Evolutionary conservation across 345 rosid genomes (phyloP), one percentile per base, ranked within the genome.

Genomic region (Pelargonium nanum): DNA sequence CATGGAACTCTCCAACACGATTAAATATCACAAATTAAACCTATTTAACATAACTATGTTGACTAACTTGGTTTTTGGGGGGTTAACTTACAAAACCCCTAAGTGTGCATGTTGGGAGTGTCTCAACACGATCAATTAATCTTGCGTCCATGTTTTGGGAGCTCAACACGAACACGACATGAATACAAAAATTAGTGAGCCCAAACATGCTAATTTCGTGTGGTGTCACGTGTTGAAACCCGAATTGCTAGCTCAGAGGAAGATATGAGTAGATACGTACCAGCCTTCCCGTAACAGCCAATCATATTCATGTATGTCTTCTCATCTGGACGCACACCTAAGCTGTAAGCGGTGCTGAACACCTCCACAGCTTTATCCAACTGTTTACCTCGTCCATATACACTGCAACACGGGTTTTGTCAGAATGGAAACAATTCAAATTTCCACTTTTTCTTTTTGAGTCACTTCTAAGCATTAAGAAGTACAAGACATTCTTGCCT

Each of bases 291-390:
- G 66, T 81, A 83, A 66, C 72, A 81, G 72, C 77, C 51, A 20
- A 86, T 77, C 56, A 89, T 76, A 70, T 89, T 89, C 80, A 76
- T 81, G 81, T 84, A 89, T 48, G 87, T 80, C 75, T 86, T 89
- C 76, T 89, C 96, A 71, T 86, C 96, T 52, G 79, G 64, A 71
- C 72, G 51, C 66, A 84, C 40, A 60, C 80, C 85, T 28, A 69
- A 72, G 70, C 66, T 61, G 22, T 63, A 59, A 60, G 89, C 89
- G 2, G 62, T 66, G 32, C 75, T 68, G 40, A 89, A 83, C 72
- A 80, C 70, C 70, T 81, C 86, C 61, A 77, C 73, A 61, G 91
- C 94, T 72, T 83, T 86, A 62, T 78, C 84, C 69, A 86, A 77
- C 66, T 78, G 74, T 65, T 53, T 68, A 66, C 80, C 82, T 50